Evolutionary conservation across 305 asterid species (phyloP).

Genomic region (Fraxinus velutina): DNA sequence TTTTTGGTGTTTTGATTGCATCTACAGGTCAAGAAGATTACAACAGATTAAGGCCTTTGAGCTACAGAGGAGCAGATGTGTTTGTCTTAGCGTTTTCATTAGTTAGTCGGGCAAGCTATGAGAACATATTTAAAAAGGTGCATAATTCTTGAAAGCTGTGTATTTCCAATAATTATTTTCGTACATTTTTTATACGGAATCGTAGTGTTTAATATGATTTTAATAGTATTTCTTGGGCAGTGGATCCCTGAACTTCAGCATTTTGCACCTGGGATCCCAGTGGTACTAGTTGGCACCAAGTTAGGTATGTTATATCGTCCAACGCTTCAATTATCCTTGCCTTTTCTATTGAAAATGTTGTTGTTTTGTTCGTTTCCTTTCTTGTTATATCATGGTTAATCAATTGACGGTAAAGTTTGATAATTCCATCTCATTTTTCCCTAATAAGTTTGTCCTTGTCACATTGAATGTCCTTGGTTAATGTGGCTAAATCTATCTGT

Average conservation of each 20-base stretch:
- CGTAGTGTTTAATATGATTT: constrained; percentile 14
- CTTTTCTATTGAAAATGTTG: not conserved
- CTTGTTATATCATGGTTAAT: not conserved
- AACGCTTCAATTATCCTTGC: not conserved
- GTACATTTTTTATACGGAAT: not conserved
- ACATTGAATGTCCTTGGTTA: not conserved
- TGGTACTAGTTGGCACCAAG: constrained; percentile 88
- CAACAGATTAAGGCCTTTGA: constrained; percentile 87
- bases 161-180: constrained; percentile 3
- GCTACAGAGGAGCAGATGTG: constrained; percentile 93
- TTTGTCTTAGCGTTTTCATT: constrained; percentile 86
- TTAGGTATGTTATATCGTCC: constrained; percentile 49
- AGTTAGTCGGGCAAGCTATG: constrained; percentile 93
- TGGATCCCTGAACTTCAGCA: constrained; percentile 99
- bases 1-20: constrained; percentile 17
- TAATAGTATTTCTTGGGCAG: constrained; percentile 46
- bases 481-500: not conserved
- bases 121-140: constrained; percentile 86
- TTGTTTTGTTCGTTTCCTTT: not conserved
- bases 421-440: not conserved
- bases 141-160: not conserved
- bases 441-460: not conserved
- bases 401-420: not conserved
- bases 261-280: constrained; percentile 85
- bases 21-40: constrained; percentile 88